Evolutionary conservation across 192 early-diverging fungal genomes (phyloP), one percentile per base, ranked within the genome.

Genomic region (Coemansia guatemalensis): DNA sequence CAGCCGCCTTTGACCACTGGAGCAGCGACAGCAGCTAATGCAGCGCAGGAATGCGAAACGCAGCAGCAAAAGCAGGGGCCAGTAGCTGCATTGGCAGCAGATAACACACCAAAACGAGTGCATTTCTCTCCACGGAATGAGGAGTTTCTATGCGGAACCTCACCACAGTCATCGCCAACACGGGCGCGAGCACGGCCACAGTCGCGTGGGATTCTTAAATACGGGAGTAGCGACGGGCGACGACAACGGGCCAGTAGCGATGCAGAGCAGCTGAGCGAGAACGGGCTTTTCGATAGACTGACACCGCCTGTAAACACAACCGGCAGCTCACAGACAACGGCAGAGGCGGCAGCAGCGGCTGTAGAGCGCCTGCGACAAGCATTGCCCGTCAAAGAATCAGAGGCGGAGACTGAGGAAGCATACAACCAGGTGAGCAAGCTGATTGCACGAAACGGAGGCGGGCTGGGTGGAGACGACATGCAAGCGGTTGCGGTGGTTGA

Each of bases 161-260:
- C 68, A n/a, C 77, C 77, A 5, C 77, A 74, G 35, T 80, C 77
- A 35, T 80, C 77, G 22, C 77, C 77, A 5, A 74, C 77, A 12
- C 44, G 62, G 22, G 77, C 77, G 3, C 71, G 56, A 12, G 60
- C 41, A 51, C 68, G 65, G 7, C 68, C 77, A 18, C 56, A 22
- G 9, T 48, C 65, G 17, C 71, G 77, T 32, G 66, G 77, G 35
- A 80, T 80, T 47, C 66, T 80, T 12, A 80, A 80, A 32, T 65
- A 63, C 39, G 54, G 50, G 47, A 48, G n/a, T 21, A 20, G 4
- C 35, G 23, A n/a, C 35, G 35, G 35, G 1, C 35, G 20, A 20
- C 27, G 20, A 24, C 2, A 22, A 54, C 29, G 30, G 51, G 20
- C 21, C 47, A 59, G 30, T 39, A 32, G 30, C 12, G 29, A 52